Base-by-base conservation (phyloP, 495 filamentous ascomycete species). In the Apodospora peruviana region DNA sequence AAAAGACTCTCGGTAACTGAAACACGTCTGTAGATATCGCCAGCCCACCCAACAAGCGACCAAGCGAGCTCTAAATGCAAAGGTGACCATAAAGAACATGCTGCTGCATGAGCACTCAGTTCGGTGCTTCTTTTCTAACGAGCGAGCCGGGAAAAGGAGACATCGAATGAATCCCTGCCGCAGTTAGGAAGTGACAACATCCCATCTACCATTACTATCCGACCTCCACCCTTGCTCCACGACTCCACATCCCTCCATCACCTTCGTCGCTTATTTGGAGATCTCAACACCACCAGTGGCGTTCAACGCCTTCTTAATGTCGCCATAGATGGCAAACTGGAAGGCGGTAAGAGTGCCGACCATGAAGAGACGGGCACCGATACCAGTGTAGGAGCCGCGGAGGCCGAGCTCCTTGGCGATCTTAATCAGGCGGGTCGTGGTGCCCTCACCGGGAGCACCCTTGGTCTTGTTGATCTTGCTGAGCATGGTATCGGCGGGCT, bases 391-490 rank as follows among this genome's bases (percentile, higher is more conserved):
- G 34, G 81, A 87, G 66, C 93, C 93, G 53, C 80, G 80, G 59
- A 98, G 59, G 64, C 93, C 93, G 59, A 98, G 86, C 75, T 98
- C 93, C 71, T 86, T 87, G 56, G 72, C 90, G 67, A 97, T 97
- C 85, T 96, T 96, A 77, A 96, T 80, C 53, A 98, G 76, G 70
- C 93, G 88, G 72, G 73, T 79, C 56, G 83, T 85, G 63, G 90
- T 98, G 67, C 91, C 83, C 81, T 98, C 91, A 73, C 93, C 93
- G 48, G 93, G 93, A 40, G 84, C 76, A 71, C 93, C 93, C 75
- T 88, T 89, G 72, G 90, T 95, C 89, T 98, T 98, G 88, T 98
- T 98, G 82, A 98, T 98, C 84, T 97, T 97, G 77, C 79, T 86
- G 60, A 98, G 84, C 93, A 97, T 97, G 65, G 93, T 98, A 72